phyloP scores from a whole-genome alignment of 345 rosid species.

The Schrenkiella parvula region DNA sequence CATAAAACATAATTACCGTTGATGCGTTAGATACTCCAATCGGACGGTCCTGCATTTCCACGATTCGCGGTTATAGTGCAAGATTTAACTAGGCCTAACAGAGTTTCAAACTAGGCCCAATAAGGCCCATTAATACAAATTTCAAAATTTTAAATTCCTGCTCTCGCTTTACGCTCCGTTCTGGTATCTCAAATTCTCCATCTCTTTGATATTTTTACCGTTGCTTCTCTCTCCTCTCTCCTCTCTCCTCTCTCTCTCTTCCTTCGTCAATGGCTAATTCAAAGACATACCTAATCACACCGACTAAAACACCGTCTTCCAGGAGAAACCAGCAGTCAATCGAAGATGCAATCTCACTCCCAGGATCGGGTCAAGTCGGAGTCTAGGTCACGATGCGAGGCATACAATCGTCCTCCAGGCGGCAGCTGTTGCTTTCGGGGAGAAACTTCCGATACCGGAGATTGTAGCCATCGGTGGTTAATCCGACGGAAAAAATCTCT shows the following conservation, averaged over 20 bases:
- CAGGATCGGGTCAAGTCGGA: conserved; percentile 30
- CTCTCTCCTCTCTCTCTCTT: neutral
- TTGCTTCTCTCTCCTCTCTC: neutral
- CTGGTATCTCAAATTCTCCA: neutral
- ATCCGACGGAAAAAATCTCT: conserved; percentile 93
- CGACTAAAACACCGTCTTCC: conserved; percentile 56
- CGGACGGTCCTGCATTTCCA: too few relatives aligned
- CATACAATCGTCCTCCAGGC: conserved; percentile 95
- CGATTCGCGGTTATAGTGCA: too few relatives aligned
- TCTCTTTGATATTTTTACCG: conserved; percentile 10
- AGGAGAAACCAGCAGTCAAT: conserved; percentile 33
- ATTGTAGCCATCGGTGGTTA: conserved; percentile 96
- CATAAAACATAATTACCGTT: too few relatives aligned
- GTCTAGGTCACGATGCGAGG: conserved; percentile 69
- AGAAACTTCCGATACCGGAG: conserved; percentile 95
- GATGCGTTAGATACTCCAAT: too few relatives aligned
- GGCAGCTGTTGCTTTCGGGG: conserved; percentile 94
- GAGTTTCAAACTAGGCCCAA: neutral
- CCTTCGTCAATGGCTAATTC: conserved; percentile 52
- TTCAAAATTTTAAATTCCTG: conserved; percentile 18
- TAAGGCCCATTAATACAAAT: neutral
- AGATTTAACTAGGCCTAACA: too few relatives aligned
- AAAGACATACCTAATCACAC: conserved; percentile 43
- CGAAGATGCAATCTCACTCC: conserved; percentile 25
- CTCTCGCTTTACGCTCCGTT: neutral